Conservation (phyloP, 371 early-diverging fungal genomes). For the Zopfochytrium polystomum region DNA sequence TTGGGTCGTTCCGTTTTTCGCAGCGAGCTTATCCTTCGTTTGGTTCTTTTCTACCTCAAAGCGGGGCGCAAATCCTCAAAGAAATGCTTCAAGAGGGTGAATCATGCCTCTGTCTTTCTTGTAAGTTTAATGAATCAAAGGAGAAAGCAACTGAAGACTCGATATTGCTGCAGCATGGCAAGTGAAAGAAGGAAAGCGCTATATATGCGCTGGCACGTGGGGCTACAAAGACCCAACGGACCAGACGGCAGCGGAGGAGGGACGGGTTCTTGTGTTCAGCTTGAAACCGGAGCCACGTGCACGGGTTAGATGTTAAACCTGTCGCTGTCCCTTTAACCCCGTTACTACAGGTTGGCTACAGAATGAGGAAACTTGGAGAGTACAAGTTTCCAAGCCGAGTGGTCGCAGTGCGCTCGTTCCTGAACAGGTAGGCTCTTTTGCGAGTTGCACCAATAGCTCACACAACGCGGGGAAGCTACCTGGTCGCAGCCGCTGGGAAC, state of each 20-base stretch:
- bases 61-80: slow-evolving; percentile 17
- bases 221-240: slow-evolving; percentile 8
- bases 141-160: too few species aligned
- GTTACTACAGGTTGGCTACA: slow-evolving; percentile 6
- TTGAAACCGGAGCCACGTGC: slow-evolving; percentile 21
- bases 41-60: slow-evolving; percentile 1
- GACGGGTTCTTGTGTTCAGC: slow-evolving; percentile 40
- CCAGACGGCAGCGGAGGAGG: not conserved
- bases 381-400: slow-evolving; percentile 26
- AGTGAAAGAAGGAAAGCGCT: slow-evolving; percentile 38
- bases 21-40: not conserved
- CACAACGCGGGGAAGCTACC: slow-evolving; percentile 26
- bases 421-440: slow-evolving; percentile 27
- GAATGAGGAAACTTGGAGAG: slow-evolving; percentile 36
- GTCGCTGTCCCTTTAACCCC: not conserved
- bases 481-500: slow-evolving; percentile 32
- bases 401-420: slow-evolving; percentile 28
- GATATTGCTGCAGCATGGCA: slow-evolving; percentile 28
- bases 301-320: not conserved
- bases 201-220: slow-evolving; percentile 39
- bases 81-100: slow-evolving; percentile 23
- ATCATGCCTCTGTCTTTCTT: slow-evolving; percentile 21
- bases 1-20: too few species aligned
- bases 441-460: not conserved
- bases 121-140: not conserved